These are phyloP conservation scores for Yamadazyma epiphylla DNA, from an alignment of 1,139 yeast species.

Conservation along the genomic window DNA sequence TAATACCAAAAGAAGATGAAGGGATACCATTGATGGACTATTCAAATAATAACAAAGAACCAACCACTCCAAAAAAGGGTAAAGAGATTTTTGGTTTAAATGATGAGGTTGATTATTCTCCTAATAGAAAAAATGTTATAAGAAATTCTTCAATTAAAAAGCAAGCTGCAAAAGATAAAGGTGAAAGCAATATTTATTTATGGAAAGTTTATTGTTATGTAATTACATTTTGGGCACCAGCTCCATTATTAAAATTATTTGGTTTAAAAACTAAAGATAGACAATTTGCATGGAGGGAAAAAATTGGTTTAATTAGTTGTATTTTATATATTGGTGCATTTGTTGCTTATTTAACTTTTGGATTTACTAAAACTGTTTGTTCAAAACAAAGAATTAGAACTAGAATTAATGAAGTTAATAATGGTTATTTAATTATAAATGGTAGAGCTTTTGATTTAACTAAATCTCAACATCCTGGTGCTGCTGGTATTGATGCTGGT, in stretches of 20 bases:
- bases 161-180: constrained; percentile 10
- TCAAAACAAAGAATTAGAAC: constrained; percentile 47
- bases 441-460: constrained; percentile 79
- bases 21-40: constrained; percentile 47
- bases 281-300: constrained; percentile 96
- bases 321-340: constrained; percentile 71
- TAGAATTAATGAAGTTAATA: constrained; percentile 52
- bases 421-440: constrained; percentile 68
- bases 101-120: constrained; percentile 46
- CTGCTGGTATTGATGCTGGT: constrained; percentile 67
- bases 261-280: constrained; percentile 79
- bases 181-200: constrained; percentile 41
- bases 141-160: constrained; percentile 7
- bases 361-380: constrained; percentile 87
- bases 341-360: constrained; percentile 86
- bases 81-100: constrained; percentile 58
- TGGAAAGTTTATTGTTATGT: constrained; percentile 83
- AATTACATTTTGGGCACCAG: constrained; percentile 91
- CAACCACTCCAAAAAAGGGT: constrained; percentile 26
- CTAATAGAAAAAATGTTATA: constrained; percentile 26
- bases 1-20: constrained; percentile 24
- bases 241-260: constrained; percentile 62
- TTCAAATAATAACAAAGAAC: constrained; percentile 4
- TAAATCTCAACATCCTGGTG: constrained; percentile 71
- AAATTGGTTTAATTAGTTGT: constrained; percentile 76